These are phyloP conservation scores for Fusarium haematococcum DNA, from an alignment of 2,329 filamentous ascomycete species.

Conservation along the genomic window DNA sequence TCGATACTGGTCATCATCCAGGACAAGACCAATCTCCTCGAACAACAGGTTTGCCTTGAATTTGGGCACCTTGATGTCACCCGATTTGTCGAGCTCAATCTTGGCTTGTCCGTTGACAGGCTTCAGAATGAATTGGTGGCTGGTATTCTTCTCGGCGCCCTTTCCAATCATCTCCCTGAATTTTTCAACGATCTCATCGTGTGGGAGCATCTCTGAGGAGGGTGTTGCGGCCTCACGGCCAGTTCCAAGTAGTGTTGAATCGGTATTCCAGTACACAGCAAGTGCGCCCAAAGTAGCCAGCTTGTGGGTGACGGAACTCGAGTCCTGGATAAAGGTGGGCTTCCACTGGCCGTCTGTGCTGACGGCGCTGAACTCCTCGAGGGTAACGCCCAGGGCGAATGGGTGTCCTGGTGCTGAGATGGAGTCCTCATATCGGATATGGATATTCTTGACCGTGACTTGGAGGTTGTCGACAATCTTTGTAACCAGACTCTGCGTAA, in stretches of 20 bases:
- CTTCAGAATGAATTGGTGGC: constrained; percentile 94
- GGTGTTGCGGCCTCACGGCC: constrained; percentile 73
- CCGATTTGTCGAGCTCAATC: constrained; percentile 94
- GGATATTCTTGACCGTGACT: constrained; percentile 97
- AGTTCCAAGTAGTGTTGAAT: constrained; percentile 84
- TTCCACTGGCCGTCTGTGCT: constrained; percentile 96
- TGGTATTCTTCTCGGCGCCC: constrained; percentile 66
- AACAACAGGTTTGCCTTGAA: constrained; percentile 93
- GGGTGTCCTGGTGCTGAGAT: constrained; percentile 95
- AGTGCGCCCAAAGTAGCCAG: constrained; percentile 89
- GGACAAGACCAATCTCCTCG: constrained; percentile 96
- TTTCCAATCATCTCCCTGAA: constrained; percentile 86
- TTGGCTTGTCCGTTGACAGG: constrained; percentile 96
- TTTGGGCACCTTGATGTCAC: constrained; percentile 80
- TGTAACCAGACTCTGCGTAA: constrained; percentile 92
- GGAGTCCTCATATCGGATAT: constrained; percentile 97
- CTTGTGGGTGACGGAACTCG: constrained; percentile 87
- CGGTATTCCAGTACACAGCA: constrained; percentile 98
- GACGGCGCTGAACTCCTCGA: constrained; percentile 96
- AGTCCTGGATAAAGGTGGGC: constrained; percentile 94
- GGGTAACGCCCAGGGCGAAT: constrained; percentile 90
- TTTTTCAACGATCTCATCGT: constrained; percentile 80
- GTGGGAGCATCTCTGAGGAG: constrained; percentile 70
- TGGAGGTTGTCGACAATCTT: constrained; percentile 99
- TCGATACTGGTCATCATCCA: constrained; percentile 97